Evolutionary conservation across 2,329 filamentous ascomycete genomes (phyloP).

Genomic region (Sarocladium kiliense): DNA sequence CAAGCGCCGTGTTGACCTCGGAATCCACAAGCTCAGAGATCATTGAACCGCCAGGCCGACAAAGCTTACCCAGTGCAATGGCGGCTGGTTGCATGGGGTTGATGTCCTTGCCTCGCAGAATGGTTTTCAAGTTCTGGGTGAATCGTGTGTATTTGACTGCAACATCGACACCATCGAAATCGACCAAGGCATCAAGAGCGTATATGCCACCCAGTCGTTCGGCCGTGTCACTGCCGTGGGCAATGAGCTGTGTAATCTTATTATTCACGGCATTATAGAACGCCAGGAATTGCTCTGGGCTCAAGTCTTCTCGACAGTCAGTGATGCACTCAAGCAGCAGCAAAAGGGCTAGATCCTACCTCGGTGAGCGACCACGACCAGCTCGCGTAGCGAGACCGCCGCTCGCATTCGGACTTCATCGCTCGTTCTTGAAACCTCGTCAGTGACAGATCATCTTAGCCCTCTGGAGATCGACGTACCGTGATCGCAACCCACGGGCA

Average conservation of each 20-base stretch:
- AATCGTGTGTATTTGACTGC: conserved; percentile 93
- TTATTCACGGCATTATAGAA: conserved; percentile 55
- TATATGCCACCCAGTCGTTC: conserved; percentile 90
- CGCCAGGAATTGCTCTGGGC: conserved; percentile 66
- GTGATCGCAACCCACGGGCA: conserved; percentile 50
- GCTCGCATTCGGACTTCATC: conserved; percentile 50
- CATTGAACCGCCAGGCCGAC: conserved; percentile 84
- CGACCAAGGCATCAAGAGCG: conserved; percentile 86
- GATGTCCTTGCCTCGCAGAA: conserved; percentile 86
- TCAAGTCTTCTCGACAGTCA: conserved; percentile 55
- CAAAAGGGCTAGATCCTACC: conserved; percentile 30
- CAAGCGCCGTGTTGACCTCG: conserved; percentile 91
- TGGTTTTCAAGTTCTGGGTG: conserved; percentile 80
- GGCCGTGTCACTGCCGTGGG: conserved; percentile 78
- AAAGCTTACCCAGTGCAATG: conserved; percentile 81
- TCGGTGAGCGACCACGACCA: conserved; percentile 51
- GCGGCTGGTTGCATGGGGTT: conserved; percentile 87
- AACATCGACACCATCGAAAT: conserved; percentile 92
- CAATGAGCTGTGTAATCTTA: conserved; percentile 61
- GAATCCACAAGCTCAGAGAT: conserved; percentile 95
- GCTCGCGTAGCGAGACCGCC: conserved; percentile 48
- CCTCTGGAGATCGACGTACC: conserved; percentile 30
- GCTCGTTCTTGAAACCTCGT: conserved; percentile 21
- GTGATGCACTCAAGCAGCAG: conserved; percentile 3
- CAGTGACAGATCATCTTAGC: conserved; percentile 11